phyloP scores from a whole-genome alignment of 345 rosid genomes.

The Brassica rapa region DNA sequence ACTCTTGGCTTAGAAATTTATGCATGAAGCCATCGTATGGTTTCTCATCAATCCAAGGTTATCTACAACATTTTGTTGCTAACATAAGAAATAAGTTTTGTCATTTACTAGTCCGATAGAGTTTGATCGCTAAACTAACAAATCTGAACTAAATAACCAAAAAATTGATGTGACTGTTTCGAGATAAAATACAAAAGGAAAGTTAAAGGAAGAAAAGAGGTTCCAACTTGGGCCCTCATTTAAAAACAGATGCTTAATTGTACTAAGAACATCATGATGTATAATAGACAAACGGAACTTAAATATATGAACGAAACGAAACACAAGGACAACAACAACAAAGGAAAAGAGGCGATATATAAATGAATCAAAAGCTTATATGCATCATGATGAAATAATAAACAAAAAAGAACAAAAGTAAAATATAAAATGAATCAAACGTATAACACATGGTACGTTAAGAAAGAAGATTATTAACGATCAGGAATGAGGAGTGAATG shows the following conservation, averaged over 20 bases:
- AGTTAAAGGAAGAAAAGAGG: not conserved
- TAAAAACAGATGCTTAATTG: not conserved
- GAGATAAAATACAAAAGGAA: not conserved
- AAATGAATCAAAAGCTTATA: constrained; percentile 31
- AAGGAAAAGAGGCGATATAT: not conserved
- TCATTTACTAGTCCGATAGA: not conserved
- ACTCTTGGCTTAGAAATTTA: not conserved
- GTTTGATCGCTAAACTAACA: not conserved
- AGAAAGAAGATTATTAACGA: constrained; percentile 9
- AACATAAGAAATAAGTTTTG: not conserved
- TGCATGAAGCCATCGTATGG: not conserved
- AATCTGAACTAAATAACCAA: not conserved
- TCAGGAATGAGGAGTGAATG: constrained; percentile 23
- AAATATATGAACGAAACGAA: constrained; percentile 36
- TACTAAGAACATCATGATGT: constrained; percentile 30
- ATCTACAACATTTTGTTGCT: not conserved
- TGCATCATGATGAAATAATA: constrained; percentile 37
- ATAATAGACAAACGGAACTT: constrained; percentile 30
- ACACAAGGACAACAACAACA: constrained; percentile 21
- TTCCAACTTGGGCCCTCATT: not conserved
- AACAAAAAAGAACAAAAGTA: not conserved
- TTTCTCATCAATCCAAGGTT: not conserved
- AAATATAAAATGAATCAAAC: not conserved
- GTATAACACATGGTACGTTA: constrained; percentile 33
- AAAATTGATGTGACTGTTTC: not conserved